These are phyloP conservation scores for Cicer cuneatum DNA, from an alignment of 306 rosid species.

Conservation along the genomic window DNA sequence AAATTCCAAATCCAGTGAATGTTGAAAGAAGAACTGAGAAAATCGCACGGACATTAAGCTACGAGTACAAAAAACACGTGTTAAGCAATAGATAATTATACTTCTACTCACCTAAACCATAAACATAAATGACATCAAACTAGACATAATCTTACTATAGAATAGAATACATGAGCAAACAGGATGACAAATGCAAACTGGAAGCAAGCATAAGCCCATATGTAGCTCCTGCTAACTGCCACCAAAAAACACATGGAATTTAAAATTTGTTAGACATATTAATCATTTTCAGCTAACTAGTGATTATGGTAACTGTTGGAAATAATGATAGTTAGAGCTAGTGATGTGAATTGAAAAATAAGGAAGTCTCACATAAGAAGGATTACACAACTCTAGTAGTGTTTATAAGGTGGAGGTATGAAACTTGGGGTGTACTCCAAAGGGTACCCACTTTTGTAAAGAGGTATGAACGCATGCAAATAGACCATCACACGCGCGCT, in stretches of 20 bases:
- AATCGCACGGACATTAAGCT: slow-evolving; percentile 65
- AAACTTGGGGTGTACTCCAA: too few species aligned
- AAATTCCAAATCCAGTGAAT: slow-evolving; percentile 79
- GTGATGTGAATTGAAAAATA: too few species aligned
- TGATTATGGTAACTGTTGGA: too few species aligned
- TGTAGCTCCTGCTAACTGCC: slow-evolving; percentile 75
- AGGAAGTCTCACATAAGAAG: too few species aligned
- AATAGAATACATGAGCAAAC: slow-evolving; percentile 77
- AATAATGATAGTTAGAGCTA: too few species aligned
- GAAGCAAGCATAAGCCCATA: slow-evolving; percentile 90
- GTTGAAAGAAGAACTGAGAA: slow-evolving; percentile 75
- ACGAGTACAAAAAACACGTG: slow-evolving; percentile 35
- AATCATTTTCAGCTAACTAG: background rate
- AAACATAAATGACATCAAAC: too few species aligned
- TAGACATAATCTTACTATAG: slow-evolving; percentile 60
- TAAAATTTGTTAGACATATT: slow-evolving; percentile 2
- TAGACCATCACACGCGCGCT: too few species aligned
- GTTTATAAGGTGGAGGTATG: too few species aligned
- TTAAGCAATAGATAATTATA: slow-evolving; percentile 29
- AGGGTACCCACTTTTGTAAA: too few species aligned
- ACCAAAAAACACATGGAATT: slow-evolving; percentile 16
- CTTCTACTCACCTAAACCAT: background rate
- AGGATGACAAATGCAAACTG: slow-evolving; percentile 83
- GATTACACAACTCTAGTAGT: too few species aligned
- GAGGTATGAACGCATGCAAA: too few species aligned